Base-by-base conservation (phyloP, 441 rosid genomes). In the Adansonia madagascariensis region DNA sequence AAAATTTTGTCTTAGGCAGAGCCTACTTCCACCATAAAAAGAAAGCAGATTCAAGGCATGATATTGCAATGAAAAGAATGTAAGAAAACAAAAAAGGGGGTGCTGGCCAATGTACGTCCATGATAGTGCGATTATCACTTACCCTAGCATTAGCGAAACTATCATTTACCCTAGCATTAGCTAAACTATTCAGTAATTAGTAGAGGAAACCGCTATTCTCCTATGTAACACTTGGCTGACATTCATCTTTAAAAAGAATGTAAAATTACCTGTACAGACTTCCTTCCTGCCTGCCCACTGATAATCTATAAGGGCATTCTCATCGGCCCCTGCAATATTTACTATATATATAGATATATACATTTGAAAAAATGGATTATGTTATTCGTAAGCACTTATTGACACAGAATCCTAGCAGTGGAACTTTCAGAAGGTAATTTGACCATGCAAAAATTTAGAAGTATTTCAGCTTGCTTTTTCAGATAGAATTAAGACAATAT, bases 401-500 rank as follows among this genome's bases (percentile, higher is more conserved):
- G 12, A 68, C 43, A 49, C 17, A 69, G 41, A 49, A 69, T 22
- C 73, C 35, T 43, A 39, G 61, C 44, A 55, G 39, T 35, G 62
- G 44, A 55, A 20, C 75, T 39, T 24, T 71, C 61, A 15, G 47
- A 71, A 55, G 12, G 47, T 17, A 35, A 2, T 27, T 27, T 49
- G 74, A 71, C 62, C 31, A 35, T 2, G 24, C n/a, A 53, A 2
- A 71, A 15, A 4, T 8, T 65, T 31, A 18, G n/a, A 53, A 71
- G 62, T 15, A 52, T 44, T 62, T 84, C 83, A 81, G 78, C 85
- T 71, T 74, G 86, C 82, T 84, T 91, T 93, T 82, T 88, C 87
- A 0, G 90, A 83, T 66, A 95, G 75, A 67, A 84, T 71, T 0
- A 88, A 84, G 61, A 90, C 69, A 1, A 94, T 90, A 77, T 92